A percentile compares a stretch with the other conserved stretches of the same genome.
Conservation (phyloP, 2,329 filamentous ascomycete genomes). For the Colletotrichum sp. region DNA sequence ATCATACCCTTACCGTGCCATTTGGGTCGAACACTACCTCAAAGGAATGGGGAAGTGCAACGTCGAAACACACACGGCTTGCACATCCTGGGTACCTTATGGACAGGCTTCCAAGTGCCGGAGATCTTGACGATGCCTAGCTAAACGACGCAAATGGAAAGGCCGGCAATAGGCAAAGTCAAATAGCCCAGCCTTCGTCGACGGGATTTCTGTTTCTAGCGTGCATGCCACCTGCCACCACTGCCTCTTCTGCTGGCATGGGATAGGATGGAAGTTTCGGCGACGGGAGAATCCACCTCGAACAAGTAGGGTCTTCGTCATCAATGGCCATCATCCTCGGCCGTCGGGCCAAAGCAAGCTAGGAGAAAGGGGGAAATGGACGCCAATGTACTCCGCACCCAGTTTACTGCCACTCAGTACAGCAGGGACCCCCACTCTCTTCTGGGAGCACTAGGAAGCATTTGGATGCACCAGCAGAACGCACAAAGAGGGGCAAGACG, state of each 20-base stretch:
- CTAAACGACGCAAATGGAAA: background rate
- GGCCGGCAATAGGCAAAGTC: background rate
- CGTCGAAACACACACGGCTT: background rate
- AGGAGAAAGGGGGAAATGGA: background rate
- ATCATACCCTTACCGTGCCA: background rate
- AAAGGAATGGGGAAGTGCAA: background rate
- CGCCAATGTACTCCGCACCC: background rate
- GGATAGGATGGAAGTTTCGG: background rate
- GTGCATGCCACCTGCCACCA: background rate
- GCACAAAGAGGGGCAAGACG: background rate
- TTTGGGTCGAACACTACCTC: background rate
- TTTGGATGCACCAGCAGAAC: background rate
- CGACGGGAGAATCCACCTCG: background rate
- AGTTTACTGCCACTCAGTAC: background rate
- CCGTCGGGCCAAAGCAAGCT: background rate
- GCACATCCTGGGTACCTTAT: background rate
- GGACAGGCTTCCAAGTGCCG: background rate
- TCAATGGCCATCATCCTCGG: constrained; percentile 1
- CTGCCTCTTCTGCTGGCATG: background rate
- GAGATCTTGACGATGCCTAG: background rate
- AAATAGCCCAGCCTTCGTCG: background rate
- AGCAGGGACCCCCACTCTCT: background rate
- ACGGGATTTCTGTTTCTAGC: background rate
- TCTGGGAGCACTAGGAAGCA: background rate
- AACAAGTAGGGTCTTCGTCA: background rate